These are phyloP conservation scores for Tieghemostelium lacteum DNA, from an alignment of 78 protist genomes.

Conservation along the genomic window DNA sequence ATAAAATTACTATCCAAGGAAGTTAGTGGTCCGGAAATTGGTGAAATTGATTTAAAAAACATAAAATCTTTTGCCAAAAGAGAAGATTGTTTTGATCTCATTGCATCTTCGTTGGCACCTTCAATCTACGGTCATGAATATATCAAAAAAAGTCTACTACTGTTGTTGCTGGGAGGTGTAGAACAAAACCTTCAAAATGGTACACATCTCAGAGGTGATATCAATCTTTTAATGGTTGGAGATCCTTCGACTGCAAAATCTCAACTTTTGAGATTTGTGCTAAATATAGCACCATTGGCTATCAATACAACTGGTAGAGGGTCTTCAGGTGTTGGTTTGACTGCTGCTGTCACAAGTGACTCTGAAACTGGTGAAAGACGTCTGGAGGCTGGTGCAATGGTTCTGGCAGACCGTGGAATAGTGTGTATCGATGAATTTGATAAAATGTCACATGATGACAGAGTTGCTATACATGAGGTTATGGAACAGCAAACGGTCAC, in stretches of 20 bases:
- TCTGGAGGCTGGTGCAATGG: slow-evolving; percentile 99
- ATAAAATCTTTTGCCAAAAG: slow-evolving; percentile 48
- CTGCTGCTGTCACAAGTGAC: slow-evolving; percentile 99
- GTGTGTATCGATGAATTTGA: slow-evolving; percentile 99
- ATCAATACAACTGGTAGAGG: slow-evolving; percentile 99
- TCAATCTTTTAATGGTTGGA: slow-evolving; percentile 98
- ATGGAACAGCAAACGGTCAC: slow-evolving; percentile 99
- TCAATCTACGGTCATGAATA: slow-evolving; percentile 97
- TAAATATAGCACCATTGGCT: slow-evolving; percentile 97
- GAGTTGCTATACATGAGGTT: slow-evolving; percentile 96
- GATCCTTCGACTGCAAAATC: slow-evolving; percentile 99
- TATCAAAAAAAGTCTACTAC: slow-evolving; percentile 93
- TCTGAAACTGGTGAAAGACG: slow-evolving; percentile 97
- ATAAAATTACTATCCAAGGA: slow-evolving; percentile 52
- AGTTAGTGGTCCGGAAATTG: slow-evolving; percentile 20
- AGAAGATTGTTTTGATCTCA: slow-evolving; percentile 47
- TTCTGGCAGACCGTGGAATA: slow-evolving; percentile 99
- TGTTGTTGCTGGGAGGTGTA: slow-evolving; percentile 97
- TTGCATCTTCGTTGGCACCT: slow-evolving; percentile 97
- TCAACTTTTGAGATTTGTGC: slow-evolving; percentile 96
- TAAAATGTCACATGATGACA: slow-evolving; percentile 97
- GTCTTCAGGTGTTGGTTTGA: slow-evolving; percentile 99
- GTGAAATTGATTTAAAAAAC: slow-evolving; percentile 55
- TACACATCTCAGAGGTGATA: slow-evolving; percentile 96
- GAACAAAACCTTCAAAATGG: slow-evolving; percentile 94